Evolutionary conservation across 2,329 filamentous ascomycete genomes (phyloP).

Genomic region (Hypoxylon sp.): DNA sequence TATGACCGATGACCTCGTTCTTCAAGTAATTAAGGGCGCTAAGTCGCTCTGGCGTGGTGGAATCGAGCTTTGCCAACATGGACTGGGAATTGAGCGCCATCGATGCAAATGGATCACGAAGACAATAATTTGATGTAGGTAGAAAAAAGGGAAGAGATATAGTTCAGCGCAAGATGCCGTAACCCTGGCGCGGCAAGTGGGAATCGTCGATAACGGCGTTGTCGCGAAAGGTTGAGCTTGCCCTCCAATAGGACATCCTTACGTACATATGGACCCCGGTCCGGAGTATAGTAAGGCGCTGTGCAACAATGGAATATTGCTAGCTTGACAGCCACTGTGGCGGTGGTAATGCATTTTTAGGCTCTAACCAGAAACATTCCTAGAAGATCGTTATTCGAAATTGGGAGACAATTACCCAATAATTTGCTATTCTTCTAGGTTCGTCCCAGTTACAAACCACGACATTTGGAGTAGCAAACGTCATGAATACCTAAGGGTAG

Average conservation of each 20-base stretch:
- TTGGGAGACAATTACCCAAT: constrained; percentile 10
- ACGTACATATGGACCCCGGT: constrained; percentile 1
- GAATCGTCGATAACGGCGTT: constrained; percentile 12
- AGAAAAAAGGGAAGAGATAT: constrained; percentile 5
- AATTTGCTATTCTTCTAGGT: constrained; percentile 8
- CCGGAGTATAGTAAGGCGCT: neutral
- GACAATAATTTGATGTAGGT: constrained; percentile 6
- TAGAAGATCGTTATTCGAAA: no score
- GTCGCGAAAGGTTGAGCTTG: constrained; percentile 23
- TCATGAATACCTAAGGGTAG: no score
- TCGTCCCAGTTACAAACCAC: neutral
- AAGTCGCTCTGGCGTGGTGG: constrained; percentile 66
- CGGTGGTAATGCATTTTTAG: no score
- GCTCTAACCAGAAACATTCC: no score
- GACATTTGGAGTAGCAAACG: constrained; percentile 1
- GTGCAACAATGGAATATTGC: neutral
- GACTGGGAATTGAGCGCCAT: constrained; percentile 47
- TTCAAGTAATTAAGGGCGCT: constrained; percentile 79
- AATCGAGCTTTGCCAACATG: constrained; percentile 53
- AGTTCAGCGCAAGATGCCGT: constrained; percentile 4
- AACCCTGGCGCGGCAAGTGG: neutral
- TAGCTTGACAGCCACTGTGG: neutral
- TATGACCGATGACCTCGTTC: constrained; percentile 89
- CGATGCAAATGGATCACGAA: constrained; percentile 23
- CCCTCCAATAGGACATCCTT: constrained; percentile 6